These are phyloP conservation scores for Basidiobolus meristosporus DNA, from an alignment of 371 early-diverging fungal species.

Conservation along the genomic window DNA sequence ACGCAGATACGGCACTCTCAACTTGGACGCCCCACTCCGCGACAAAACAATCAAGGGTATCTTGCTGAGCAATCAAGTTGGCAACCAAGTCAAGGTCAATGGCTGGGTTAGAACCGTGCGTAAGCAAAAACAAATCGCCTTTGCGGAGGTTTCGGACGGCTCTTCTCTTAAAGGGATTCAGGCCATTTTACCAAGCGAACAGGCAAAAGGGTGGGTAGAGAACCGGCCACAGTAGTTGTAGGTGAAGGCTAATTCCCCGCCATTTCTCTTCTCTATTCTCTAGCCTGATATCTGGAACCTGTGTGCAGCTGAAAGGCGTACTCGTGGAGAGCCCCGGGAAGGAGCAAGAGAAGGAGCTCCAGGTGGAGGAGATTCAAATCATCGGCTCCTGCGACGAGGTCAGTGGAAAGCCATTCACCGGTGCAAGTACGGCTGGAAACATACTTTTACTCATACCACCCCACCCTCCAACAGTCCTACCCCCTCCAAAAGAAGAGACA, in stretches of 20 bases:
- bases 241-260: not conserved
- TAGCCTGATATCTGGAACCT: slow-evolving; percentile 34
- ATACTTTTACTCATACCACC: not conserved
- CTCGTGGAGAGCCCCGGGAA: slow-evolving; percentile 45
- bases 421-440: not conserved
- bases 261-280: not conserved
- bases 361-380: slow-evolving; percentile 26
- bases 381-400: slow-evolving; percentile 49
- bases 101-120: slow-evolving; percentile 77
- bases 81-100: slow-evolving; percentile 13
- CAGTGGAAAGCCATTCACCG: slow-evolving; percentile 10
- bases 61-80: too few relatives aligned
- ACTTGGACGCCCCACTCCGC: too few relatives aligned
- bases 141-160: slow-evolving; percentile 63
- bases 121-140: slow-evolving; percentile 51
- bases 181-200: slow-evolving; percentile 24
- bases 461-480: slow-evolving; percentile 27
- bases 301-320: slow-evolving; percentile 39
- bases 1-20: too few relatives aligned
- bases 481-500: slow-evolving; percentile 80
- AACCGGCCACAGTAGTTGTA: not conserved
- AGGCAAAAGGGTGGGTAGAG: not conserved
- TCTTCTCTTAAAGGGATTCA: slow-evolving; percentile 49
- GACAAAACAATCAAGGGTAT: too few relatives aligned
- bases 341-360: slow-evolving; percentile 54